A percentile compares a stretch with the other conserved stretches of the same genome.
phyloP scores from a whole-genome alignment of 2,329 filamentous ascomycete genomes.

The Alternaria gaisen region DNA sequence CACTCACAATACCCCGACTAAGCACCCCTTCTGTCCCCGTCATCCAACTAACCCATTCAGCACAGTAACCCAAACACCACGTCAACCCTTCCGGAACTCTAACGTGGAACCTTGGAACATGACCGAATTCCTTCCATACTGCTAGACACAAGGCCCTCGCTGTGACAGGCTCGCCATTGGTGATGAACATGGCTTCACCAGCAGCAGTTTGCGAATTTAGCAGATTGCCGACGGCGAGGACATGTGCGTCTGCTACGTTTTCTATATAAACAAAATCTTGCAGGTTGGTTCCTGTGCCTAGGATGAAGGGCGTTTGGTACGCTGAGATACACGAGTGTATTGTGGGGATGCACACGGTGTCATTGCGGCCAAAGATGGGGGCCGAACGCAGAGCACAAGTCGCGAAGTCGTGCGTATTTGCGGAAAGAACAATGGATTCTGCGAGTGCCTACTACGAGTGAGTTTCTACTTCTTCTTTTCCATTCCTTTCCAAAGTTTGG shows the following conservation, averaged over 20 bases:
- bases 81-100: constrained; percentile 60
- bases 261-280: constrained; percentile 76
- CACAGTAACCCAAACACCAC: constrained; percentile 57
- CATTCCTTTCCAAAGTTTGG: not conserved
- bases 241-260: constrained; percentile 79
- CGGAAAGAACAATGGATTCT: constrained; percentile 80
- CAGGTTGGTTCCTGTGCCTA: constrained; percentile 77
- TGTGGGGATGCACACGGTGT: constrained; percentile 77
- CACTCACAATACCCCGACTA: constrained; percentile 63
- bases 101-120: constrained; percentile 60
- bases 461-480: constrained; percentile 35
- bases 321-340: constrained; percentile 76
- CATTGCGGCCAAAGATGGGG: constrained; percentile 90
- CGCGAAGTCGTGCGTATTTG: constrained; percentile 73
- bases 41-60: constrained; percentile 59
- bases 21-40: constrained; percentile 58
- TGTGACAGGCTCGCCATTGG: constrained; percentile 86
- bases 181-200: constrained; percentile 89
- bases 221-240: constrained; percentile 79
- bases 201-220: constrained; percentile 67
- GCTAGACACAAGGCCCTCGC: constrained; percentile 89
- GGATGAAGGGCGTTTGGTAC: constrained; percentile 77
- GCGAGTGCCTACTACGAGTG: constrained; percentile 69
- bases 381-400: constrained; percentile 86
- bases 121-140: constrained; percentile 73